Evolutionary conservation across 768 basidiomycete species (phyloP).

Genomic region (Termitomyces sp.): DNA sequence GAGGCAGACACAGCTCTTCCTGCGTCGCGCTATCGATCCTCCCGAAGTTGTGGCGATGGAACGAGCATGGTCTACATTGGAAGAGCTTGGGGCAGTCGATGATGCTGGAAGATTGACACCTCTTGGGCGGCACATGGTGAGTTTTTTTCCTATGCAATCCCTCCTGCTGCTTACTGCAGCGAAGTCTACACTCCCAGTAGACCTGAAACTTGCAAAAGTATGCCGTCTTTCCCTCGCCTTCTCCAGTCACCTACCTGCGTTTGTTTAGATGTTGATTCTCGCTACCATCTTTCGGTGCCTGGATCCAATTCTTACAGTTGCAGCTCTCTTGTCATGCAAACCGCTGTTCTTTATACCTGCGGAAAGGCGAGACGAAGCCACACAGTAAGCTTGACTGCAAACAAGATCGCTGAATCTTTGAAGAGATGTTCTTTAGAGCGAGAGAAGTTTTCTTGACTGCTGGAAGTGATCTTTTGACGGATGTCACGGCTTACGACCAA

Average conservation of each 20-base stretch:
- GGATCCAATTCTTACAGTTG: conserved; percentile 75
- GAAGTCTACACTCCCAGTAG: conserved; percentile 81
- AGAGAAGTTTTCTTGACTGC: conserved; percentile 61
- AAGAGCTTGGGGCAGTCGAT: conserved; percentile 76
- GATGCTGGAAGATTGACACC: conserved; percentile 64
- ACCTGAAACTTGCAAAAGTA: conserved; percentile 84
- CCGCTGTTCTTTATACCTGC: conserved; percentile 79
- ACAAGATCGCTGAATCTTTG: neutral
- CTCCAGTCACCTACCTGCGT: neutral
- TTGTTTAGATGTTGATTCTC: conserved; percentile 77
- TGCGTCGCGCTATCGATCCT: conserved; percentile 77
- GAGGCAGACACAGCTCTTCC: conserved; percentile 41
- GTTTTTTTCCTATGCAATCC: conserved; percentile 10
- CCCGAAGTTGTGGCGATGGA: conserved; percentile 74
- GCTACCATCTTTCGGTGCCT: conserved; percentile 81
- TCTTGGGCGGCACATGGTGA: conserved; percentile 76
- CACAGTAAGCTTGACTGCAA: conserved; percentile 39
- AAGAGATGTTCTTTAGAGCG: conserved; percentile 44
- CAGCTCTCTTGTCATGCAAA: conserved; percentile 81
- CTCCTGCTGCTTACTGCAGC: neutral
- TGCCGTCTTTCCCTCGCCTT: neutral
- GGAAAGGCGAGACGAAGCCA: conserved; percentile 80
- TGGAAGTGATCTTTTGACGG: conserved; percentile 84
- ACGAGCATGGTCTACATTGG: conserved; percentile 64
- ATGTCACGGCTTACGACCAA: conserved; percentile 69